phyloP scores from a whole-genome alignment of 805 yeast genomes.

The Pichia exigua region DNA sequence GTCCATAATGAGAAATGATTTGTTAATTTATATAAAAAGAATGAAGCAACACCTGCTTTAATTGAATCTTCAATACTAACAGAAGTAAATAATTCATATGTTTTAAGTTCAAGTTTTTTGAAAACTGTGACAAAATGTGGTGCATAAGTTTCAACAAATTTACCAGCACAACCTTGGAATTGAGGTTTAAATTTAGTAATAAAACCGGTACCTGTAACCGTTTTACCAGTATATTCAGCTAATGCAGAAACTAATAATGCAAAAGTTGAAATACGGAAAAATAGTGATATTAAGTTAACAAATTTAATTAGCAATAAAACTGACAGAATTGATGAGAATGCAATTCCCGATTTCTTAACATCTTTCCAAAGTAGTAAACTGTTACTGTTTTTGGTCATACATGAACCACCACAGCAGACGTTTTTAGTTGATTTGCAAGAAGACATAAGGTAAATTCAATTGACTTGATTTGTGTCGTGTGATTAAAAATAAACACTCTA shows the following conservation, averaged over 20 bases:
- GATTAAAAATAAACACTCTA: not conserved
- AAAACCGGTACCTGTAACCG: constrained; percentile 71
- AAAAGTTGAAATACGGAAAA: constrained; percentile 53
- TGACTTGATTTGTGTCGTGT: not conserved
- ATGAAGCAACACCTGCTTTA: constrained; percentile 62
- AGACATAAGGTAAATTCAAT: not conserved
- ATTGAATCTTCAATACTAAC: constrained; percentile 66
- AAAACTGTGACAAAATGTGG: constrained; percentile 33
- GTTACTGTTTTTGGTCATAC: constrained; percentile 20
- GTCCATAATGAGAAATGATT: constrained; percentile 69
- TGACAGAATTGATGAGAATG: constrained; percentile 56
- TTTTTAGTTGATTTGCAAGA: constrained; percentile 7
- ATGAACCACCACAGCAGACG: constrained; percentile 27
- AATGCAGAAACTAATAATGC: constrained; percentile 55
- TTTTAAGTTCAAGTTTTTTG: constrained; percentile 43
- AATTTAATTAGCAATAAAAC: constrained; percentile 51
- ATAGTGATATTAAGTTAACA: constrained; percentile 52
- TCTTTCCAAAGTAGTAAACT: constrained; percentile 62
- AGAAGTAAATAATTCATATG: constrained; percentile 55
- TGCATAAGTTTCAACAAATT: constrained; percentile 23
- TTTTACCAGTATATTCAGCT: constrained; percentile 70
- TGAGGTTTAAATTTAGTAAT: constrained; percentile 76
- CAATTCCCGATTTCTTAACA: constrained; percentile 70
- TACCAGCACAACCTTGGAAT: constrained; percentile 26
- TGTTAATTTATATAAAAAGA: constrained; percentile 61